A percentile compares a stretch with the other conserved stretches of the same genome.
Evolutionary conservation across 257 asterid genomes (phyloP).

Genomic region (Rhazya stricta): DNA sequence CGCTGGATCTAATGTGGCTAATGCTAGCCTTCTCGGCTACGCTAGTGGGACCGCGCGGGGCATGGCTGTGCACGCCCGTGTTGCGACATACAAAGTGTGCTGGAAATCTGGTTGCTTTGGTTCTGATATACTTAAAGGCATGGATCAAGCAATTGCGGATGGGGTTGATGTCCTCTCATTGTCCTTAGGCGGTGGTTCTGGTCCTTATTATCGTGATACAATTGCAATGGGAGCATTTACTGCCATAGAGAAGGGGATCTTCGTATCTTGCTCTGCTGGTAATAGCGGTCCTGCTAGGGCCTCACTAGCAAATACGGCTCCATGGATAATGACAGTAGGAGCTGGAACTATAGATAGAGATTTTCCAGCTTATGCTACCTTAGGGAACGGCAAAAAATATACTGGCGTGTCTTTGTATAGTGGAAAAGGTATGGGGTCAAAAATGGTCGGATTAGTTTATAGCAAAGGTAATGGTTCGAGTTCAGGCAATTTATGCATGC

Average conservation of each 20-base stretch:
- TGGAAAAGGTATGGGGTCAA: conserved; percentile 31
- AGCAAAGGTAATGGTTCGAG: conserved; percentile 18
- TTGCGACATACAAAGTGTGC: conserved; percentile 44
- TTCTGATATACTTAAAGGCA: conserved; percentile 44
- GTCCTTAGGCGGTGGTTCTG: conserved; percentile 48
- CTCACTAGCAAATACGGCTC: conserved; percentile 41
- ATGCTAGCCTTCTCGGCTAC: conserved; percentile 46
- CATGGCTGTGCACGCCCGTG: conserved; percentile 40
- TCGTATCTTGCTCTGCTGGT: conserved; percentile 49
- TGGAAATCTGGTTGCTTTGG: conserved; percentile 42
- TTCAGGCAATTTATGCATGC: conserved; percentile 25
- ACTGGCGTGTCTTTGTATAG: conserved; percentile 40
- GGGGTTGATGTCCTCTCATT: conserved; percentile 43
- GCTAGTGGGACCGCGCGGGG: conserved; percentile 47
- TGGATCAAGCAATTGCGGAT: conserved; percentile 42
- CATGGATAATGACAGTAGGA: conserved; percentile 52
- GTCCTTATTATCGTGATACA: conserved; percentile 41
- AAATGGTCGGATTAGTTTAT: conserved; percentile 25
- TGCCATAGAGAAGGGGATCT: conserved; percentile 38
- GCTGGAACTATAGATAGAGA: conserved; percentile 49
- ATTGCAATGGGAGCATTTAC: conserved; percentile 48
- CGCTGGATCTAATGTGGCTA: conserved; percentile 31
- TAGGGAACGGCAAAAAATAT: conserved; percentile 30
- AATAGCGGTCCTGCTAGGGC: conserved; percentile 40
- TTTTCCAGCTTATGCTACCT: conserved; percentile 36